Base-by-base conservation (phyloP, 495 filamentous ascomycete genomes). In the Stereocaulon alpinum region DNA sequence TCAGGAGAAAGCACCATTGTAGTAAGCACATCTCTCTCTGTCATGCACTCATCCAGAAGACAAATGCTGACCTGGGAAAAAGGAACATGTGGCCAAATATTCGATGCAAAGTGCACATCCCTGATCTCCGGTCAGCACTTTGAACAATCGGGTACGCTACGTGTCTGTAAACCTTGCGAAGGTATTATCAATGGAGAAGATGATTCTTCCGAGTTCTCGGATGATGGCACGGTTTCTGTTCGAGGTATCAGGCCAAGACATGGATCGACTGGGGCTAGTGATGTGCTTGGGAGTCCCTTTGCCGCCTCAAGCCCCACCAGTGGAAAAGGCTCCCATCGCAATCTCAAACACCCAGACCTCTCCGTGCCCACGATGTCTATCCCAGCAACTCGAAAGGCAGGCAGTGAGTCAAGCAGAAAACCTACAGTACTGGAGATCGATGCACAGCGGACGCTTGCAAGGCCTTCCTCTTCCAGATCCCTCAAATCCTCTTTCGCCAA, bases 151-250 rank as follows among this genome's bases (percentile, higher is more conserved):
- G 86, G 90, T 2, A 86, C 84, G 30, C 77, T 99, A 51, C 79
- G 94, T 62, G 89, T 97, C 32, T 99, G 94, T 73, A 96, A 91
- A 65, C 85, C 88, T n/a, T 99, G 94, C 67, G 84, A 96, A 66
- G 78, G 79, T 56, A 91, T 97, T 69, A 95, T 97, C 56, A 87
- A 92, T 66, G 88, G 87, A 7, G 83, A 89, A 43, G 88, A 96
- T 66, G 88, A 89, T 67, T 92, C 90, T 24, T 94, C 91, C 0
- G 90, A 95, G 30, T 88, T 90, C 63, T 90, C 87, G 9, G 87
- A 84, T 57, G 66, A 65, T 32, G 63, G 66, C 32, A 68, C 50
- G 32, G 32, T 62, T 30, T 59, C 60, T 17, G 40, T 53, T n/a
- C 55, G 61, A 49, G 59, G 61, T 41, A 55, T 68, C 18, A 48